A percentile compares a stretch with the other conserved stretches of the same genome.
These are phyloP conservation scores for Tylopilus sp. DNA, from an alignment of 768 basidiomycete species.

Conservation along the genomic window DNA sequence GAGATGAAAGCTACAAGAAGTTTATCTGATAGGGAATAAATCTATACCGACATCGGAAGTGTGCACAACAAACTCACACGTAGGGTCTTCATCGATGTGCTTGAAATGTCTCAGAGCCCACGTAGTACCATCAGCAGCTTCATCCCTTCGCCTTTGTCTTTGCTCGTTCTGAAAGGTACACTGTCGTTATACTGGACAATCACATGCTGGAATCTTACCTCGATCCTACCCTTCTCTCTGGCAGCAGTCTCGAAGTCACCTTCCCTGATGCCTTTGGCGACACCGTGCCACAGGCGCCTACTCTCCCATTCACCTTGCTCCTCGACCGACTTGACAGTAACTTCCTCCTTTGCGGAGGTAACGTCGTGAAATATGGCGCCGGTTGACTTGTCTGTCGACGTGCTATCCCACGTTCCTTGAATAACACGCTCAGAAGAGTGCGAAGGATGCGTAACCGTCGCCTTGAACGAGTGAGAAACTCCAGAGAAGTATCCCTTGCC, in stretches of 20 bases:
- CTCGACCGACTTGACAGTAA: constrained; percentile 56
- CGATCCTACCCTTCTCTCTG: constrained; percentile 84
- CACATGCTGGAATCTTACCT: constrained; percentile 51
- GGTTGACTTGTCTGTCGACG: constrained; percentile 46
- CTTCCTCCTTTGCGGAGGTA: constrained; percentile 67
- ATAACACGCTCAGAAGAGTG: constrained; percentile 46
- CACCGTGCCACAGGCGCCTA: constrained; percentile 76
- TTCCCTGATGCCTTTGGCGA: constrained; percentile 86
- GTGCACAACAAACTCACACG: constrained; percentile 55
- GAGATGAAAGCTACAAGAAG: constrained; percentile 60
- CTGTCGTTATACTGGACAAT: too few relatives aligned
- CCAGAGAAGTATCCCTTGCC: constrained; percentile 96
- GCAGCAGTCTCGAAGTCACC: constrained; percentile 93
- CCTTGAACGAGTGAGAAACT: constrained; percentile 91
- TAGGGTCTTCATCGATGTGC: constrained; percentile 63
- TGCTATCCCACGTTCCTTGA: constrained; percentile 81
- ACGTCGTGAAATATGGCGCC: constrained; percentile 75
- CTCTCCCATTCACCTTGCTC: constrained; percentile 84
- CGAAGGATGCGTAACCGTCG: constrained; percentile 57
- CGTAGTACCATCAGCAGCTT: constrained; percentile 61
- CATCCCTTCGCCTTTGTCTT: constrained; percentile 83
- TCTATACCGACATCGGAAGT: background rate
- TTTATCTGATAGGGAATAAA: constrained; percentile 44
- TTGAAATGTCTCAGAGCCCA: constrained; percentile 82
- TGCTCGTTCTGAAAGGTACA: constrained; percentile 88